Evolutionary conservation across 2,329 filamentous ascomycete genomes (phyloP), one percentile per base, ranked within the genome.

Genomic region (Colletotrichum sp.): DNA sequence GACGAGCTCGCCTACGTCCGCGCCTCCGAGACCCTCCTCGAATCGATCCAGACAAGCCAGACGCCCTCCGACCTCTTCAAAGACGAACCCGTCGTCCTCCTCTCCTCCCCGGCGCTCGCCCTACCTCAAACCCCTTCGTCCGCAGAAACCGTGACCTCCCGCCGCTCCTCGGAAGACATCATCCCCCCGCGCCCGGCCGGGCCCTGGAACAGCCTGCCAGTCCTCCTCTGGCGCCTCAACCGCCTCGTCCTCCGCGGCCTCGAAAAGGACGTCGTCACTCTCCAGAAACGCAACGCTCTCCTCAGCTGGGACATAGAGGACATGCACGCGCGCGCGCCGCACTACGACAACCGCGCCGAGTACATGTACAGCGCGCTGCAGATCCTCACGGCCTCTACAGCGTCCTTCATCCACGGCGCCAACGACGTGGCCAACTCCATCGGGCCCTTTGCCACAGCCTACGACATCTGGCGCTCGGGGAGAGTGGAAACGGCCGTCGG

Each of bases 351-450:
- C 81, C 85, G 89, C 64, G 86, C 87, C 74, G 88, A 90, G 80
- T 85, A 89, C 80, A 83, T 88, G 76, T 90, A 88, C 80, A 88
- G 86, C 18, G 86, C 86, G 70, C 83, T 88, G 38, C 87, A 89
- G 77, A 81, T 89, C 70, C 77, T 88, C 13, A 88, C 88, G n/a
- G 89, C 89, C 13, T 88, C 88, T 76, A 89, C 89, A 24, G 88
- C 89, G 18, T 89, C 88, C 9, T 90, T 91, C 77, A 88, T 89
- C 3, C 89, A 91, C 83, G 89, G 89, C 73, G 88, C 88, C 71
- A 91, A 91, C 80, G 89, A 91, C 77, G 88, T 91, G 26, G 84
- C 87, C 71, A 91, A 91, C 79, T 86, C 87, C 52, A 85, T 88
- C 64, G 87, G 87, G 28, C 89, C 89, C 4, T 89, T 88, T 80